These are phyloP conservation scores for Boletus edulis DNA, from an alignment of 768 basidiomycete genomes.

Conservation along the genomic window DNA sequence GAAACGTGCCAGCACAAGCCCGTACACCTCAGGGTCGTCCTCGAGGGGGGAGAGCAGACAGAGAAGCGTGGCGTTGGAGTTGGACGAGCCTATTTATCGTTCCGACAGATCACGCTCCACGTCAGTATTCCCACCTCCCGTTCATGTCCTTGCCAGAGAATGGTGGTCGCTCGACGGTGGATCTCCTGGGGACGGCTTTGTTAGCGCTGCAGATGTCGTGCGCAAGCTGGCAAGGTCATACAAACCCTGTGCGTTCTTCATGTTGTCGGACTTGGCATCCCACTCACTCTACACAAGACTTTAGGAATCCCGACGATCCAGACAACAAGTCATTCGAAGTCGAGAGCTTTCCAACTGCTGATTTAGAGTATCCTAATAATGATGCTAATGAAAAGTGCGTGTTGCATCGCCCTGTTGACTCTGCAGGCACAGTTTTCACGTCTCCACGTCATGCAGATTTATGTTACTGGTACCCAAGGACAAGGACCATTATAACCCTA, in stretches of 20 bases:
- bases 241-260: constrained; percentile 55
- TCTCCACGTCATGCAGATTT: constrained; percentile 44
- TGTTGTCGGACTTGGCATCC: neutral
- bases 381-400: constrained; percentile 65
- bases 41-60: constrained; percentile 47
- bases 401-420: neutral
- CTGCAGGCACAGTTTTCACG: neutral
- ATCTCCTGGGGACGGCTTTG: constrained; percentile 46
- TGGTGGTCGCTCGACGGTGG: constrained; percentile 57
- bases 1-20: constrained; percentile 20
- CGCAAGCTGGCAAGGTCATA: constrained; percentile 62
- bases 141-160: constrained; percentile 29
- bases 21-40: constrained; percentile 33
- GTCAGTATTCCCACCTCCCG: constrained; percentile 43
- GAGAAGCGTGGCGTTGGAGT: constrained; percentile 31
- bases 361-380: constrained; percentile 78
- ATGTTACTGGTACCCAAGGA: constrained; percentile 78
- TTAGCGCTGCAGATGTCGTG: constrained; percentile 68
- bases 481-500: constrained; percentile 84
- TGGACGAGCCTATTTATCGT: constrained; percentile 53
- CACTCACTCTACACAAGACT: constrained; percentile 47
- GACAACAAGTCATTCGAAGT: constrained; percentile 63
- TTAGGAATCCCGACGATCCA: constrained; percentile 63
- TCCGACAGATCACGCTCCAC: constrained; percentile 63
- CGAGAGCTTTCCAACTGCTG: constrained; percentile 59